These are phyloP conservation scores for Heteromeles arbutifolia DNA, from an alignment of 306 rosid genomes.

Conservation along the genomic window DNA sequence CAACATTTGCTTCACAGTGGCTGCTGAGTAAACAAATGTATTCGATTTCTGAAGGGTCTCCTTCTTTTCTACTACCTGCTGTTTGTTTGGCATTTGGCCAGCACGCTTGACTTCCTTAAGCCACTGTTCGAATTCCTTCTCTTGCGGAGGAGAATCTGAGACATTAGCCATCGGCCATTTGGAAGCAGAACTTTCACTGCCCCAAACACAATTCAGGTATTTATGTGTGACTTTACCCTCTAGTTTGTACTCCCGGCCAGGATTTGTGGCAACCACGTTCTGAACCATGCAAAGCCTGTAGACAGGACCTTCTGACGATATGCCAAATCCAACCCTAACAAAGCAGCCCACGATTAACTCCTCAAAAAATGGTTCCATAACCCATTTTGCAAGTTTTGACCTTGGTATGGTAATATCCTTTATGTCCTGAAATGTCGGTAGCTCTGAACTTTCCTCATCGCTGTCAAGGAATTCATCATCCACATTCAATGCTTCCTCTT, in stretches of 20 bases:
- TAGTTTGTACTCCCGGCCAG: conserved; percentile 32
- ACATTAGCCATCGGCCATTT: conserved; percentile 48
- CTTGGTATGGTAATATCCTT: conserved; percentile 53
- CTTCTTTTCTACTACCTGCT: conserved; percentile 38
- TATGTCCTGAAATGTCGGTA: conserved; percentile 39
- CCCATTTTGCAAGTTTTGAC: conserved; percentile 57
- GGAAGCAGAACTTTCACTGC: conserved; percentile 45
- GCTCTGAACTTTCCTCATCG: conserved; percentile 39
- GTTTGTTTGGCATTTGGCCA: conserved; percentile 40
- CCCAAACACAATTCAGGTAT: conserved; percentile 51
- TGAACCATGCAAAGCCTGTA: conserved; percentile 58
- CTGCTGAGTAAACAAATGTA: conserved; percentile 46
- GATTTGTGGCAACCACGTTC: conserved; percentile 34
- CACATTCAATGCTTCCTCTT: conserved; percentile 33
- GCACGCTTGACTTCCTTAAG: conserved; percentile 39
- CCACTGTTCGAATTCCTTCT: conserved; percentile 52
- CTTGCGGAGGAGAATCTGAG: conserved; percentile 51
- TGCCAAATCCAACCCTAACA: conserved; percentile 60
- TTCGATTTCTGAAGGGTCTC: conserved; percentile 44
- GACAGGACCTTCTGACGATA: conserved; percentile 34
- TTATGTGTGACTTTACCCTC: conserved; percentile 53
- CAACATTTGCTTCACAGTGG: conserved; percentile 54
- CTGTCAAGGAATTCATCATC: conserved; percentile 35
- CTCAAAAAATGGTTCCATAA: conserved; percentile 61
- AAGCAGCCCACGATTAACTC: conserved; percentile 57